A percentile compares a stretch with the other conserved stretches of the same genome.
phyloP scores from a whole-genome alignment of 495 filamentous ascomycete species.

The Aspergillus cristatus region DNA sequence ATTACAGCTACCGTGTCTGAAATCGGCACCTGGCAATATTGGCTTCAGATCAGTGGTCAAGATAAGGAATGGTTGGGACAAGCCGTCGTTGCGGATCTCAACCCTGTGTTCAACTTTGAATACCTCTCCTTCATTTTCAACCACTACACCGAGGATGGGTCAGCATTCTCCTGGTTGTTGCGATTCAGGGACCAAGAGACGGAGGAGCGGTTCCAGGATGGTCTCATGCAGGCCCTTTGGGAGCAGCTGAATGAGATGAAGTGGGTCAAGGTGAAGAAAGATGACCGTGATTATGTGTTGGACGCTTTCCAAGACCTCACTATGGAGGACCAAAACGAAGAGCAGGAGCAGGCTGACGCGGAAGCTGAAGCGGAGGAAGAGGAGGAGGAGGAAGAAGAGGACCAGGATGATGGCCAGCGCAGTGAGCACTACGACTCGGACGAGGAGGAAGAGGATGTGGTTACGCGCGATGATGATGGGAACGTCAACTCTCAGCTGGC shows the following conservation, averaged over 20 bases:
- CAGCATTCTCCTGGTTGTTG: slow-evolving; percentile 91
- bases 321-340: slow-evolving; percentile 67
- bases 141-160: slow-evolving; percentile 78
- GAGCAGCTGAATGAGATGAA: slow-evolving; percentile 93
- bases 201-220: slow-evolving; percentile 84
- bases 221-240: slow-evolving; percentile 91
- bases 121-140: slow-evolving; percentile 98
- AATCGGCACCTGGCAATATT: slow-evolving; percentile 88
- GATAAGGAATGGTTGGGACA: slow-evolving; percentile 86
- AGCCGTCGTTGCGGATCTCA: slow-evolving; percentile 76
- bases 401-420: slow-evolving; percentile 51
- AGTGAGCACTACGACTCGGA: slow-evolving; percentile 86
- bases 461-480: slow-evolving; percentile 61
- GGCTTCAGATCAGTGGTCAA: slow-evolving; percentile 74
- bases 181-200: slow-evolving; percentile 77
- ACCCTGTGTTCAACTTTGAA: slow-evolving; percentile 98
- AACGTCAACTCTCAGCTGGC: slow-evolving; percentile 91
- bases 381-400: slow-evolving; percentile 52
- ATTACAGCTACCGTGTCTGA: slow-evolving; percentile 77
- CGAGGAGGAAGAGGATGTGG: slow-evolving; percentile 81
- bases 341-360: slow-evolving; percentile 53
- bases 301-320: slow-evolving; percentile 93
- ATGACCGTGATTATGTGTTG: slow-evolving; percentile 86
- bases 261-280: slow-evolving; percentile 85
- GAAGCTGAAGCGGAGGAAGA: slow-evolving; percentile 55